These are phyloP conservation scores for Trichophyton schoenleinii DNA, from an alignment of 2,329 filamentous ascomycete species.

Conservation along the genomic window DNA sequence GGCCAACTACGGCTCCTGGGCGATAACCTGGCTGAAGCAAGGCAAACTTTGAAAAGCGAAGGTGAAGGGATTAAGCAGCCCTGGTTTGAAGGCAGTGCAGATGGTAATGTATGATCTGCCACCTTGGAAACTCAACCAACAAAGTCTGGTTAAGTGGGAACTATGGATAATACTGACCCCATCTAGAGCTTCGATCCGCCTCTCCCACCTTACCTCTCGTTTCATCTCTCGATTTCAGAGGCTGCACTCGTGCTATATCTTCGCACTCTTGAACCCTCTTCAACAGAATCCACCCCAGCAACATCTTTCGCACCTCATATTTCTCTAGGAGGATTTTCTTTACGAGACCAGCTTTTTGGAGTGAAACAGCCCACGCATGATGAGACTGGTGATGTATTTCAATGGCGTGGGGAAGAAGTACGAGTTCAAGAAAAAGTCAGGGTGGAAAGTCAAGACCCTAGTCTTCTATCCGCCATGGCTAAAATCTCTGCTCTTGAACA, in stretches of 20 bases:
- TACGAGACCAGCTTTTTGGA: constrained; percentile 45
- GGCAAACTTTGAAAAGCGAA: constrained; percentile 44
- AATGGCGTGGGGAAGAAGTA: constrained; percentile 58
- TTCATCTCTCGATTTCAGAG: constrained; percentile 58
- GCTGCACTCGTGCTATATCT: constrained; percentile 57
- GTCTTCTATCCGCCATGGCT: constrained; percentile 65
- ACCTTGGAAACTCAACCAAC: not conserved
- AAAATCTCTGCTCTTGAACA: constrained; percentile 70
- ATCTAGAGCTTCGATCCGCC: constrained; percentile 43
- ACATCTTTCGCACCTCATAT: constrained; percentile 61
- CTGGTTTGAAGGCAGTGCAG: constrained; percentile 45
- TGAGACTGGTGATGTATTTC: constrained; percentile 67
- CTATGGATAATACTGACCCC: not conserved
- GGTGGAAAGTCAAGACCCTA: constrained; percentile 81
- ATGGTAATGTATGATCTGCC: constrained; percentile 42
- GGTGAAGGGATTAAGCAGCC: constrained; percentile 37
- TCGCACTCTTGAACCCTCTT: constrained; percentile 56
- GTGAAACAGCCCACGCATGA: constrained; percentile 53
- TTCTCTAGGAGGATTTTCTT: constrained; percentile 43
- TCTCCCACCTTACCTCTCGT: constrained; percentile 55
- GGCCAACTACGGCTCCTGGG: constrained; percentile 47
- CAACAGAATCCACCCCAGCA: constrained; percentile 41
- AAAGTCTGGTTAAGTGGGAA: not conserved
- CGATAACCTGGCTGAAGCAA: constrained; percentile 51
- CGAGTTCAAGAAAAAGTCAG: constrained; percentile 80